phyloP scores from a whole-genome alignment of 2,329 filamentous ascomycete genomes.

The Teratosphaeria pseudoeucalypti region DNA sequence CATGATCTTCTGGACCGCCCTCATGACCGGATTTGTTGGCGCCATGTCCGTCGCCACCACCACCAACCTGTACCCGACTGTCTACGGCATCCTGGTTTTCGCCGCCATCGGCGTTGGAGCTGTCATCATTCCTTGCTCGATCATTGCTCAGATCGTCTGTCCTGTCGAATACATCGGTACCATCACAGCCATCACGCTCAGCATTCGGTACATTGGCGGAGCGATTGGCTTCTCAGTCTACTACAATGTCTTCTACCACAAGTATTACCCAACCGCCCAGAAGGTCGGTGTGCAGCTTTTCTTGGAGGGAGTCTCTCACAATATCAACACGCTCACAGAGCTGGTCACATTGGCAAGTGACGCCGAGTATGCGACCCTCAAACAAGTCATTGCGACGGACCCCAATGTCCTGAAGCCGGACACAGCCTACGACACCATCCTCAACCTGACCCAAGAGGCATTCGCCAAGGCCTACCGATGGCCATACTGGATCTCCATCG shows the following conservation, averaged over 20 bases:
- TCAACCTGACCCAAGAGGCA: slow-evolving; percentile 14
- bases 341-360: slow-evolving; percentile 13
- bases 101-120: slow-evolving; percentile 57
- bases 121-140: slow-evolving; percentile 56
- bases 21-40: slow-evolving; percentile 48
- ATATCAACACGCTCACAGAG: slow-evolving; percentile 5
- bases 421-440: slow-evolving; percentile 17
- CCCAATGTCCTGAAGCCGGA: slow-evolving; percentile 10
- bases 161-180: slow-evolving; percentile 61
- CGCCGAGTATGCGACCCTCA: slow-evolving; percentile 11
- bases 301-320: background rate
- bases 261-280: slow-evolving; percentile 17
- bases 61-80: slow-evolving; percentile 13
- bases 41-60: slow-evolving; percentile 15
- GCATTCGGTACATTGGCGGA: slow-evolving; percentile 57
- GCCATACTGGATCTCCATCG: slow-evolving; percentile 24
- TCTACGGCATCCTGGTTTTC: slow-evolving; percentile 43
- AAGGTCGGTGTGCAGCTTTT: slow-evolving; percentile 1
- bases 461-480: slow-evolving; percentile 21
- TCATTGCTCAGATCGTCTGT: slow-evolving; percentile 57
- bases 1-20: slow-evolving; percentile 47
- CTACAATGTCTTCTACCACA: slow-evolving; percentile 45
- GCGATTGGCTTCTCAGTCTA: slow-evolving; percentile 41
- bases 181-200: slow-evolving; percentile 55
- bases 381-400: slow-evolving; percentile 7